A percentile compares a stretch with the other conserved stretches of the same genome.
These are phyloP conservation scores for Smithsoniella earleae DNA, from an alignment of 163 green algal species.

Conservation along the genomic window DNA sequence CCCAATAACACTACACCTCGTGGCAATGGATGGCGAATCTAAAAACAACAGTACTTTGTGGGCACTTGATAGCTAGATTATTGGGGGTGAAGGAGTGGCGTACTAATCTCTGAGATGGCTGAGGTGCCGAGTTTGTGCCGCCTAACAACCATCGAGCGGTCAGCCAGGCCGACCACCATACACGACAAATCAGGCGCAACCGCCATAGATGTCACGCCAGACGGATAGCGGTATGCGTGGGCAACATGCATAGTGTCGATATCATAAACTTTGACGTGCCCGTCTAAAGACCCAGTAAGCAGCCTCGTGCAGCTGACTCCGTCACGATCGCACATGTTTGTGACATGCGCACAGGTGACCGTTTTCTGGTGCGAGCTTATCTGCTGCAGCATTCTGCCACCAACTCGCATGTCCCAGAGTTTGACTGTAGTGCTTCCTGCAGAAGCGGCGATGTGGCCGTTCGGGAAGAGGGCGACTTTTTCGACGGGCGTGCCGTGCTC, in stretches of 20 bases:
- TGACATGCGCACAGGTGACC: constrained; percentile 62
- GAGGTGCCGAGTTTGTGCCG: constrained; percentile 41
- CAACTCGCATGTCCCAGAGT: constrained; percentile 73
- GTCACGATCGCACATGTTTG: constrained; percentile 44
- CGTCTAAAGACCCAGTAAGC: constrained; percentile 83
- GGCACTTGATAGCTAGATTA: no score
- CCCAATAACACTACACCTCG: no score
- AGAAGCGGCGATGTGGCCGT: constrained; percentile 32
- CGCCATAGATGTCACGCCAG: constrained; percentile 63
- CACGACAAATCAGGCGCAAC: constrained; percentile 55
- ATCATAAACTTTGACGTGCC: constrained; percentile 88
- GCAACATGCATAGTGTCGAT: constrained; percentile 73
- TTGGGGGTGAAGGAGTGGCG: not conserved
- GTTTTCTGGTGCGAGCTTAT: constrained; percentile 91
- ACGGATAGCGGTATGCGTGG: constrained; percentile 66
- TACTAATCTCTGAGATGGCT: constrained; percentile 24
- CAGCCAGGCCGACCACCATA: constrained; percentile 78
- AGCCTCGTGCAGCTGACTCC: constrained; percentile 57
- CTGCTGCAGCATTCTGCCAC: constrained; percentile 55
- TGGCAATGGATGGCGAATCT: no score
- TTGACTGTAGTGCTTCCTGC: constrained; percentile 68
- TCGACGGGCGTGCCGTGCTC: constrained; percentile 85
- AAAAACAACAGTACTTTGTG: no score
- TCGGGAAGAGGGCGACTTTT: constrained; percentile 74
- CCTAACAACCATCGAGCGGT: constrained; percentile 69